Conservation (phyloP, 116 monocot species). For the Cymodocea nodosa region DNA sequence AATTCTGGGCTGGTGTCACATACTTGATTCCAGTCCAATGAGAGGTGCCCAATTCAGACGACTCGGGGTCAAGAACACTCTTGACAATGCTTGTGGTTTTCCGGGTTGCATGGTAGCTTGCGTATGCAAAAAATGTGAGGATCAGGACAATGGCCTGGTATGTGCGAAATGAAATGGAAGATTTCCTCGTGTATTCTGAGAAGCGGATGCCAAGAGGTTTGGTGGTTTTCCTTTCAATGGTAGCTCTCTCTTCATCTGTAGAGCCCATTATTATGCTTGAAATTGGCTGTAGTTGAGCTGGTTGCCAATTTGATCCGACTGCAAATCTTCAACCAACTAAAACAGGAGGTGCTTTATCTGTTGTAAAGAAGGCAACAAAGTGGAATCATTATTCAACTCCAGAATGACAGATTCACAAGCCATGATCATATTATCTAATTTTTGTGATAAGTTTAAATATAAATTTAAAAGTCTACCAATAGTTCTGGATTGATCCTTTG, state of each 20-base stretch:
- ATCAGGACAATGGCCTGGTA: constrained; percentile 46
- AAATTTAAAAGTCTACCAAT: too few relatives aligned
- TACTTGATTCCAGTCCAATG: constrained; percentile 14
- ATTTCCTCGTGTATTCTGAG: constrained; percentile 16
- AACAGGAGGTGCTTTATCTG: neutral
- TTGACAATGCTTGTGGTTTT: constrained; percentile 85
- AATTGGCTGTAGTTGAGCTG: neutral
- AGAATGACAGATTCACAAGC: too few relatives aligned
- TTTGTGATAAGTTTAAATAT: too few relatives aligned
- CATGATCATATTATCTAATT: too few relatives aligned
- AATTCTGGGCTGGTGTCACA: neutral
- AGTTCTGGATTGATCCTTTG: too few relatives aligned
- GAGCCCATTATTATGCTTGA: constrained; percentile 13
- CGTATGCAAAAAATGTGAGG: constrained; percentile 62
- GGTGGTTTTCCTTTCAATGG: neutral
- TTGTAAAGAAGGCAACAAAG: neutral
- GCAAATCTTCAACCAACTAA: too few relatives aligned
- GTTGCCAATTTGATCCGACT: neutral
- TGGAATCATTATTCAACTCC: too few relatives aligned
- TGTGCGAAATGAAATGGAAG: constrained; percentile 27
- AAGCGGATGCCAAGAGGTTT: constrained; percentile 41
- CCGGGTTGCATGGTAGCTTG: constrained; percentile 64
- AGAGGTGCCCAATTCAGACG: constrained; percentile 12
- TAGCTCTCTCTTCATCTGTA: constrained; percentile 8
- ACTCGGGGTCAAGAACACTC: constrained; percentile 50